Evolutionary conservation across 768 basidiomycete species (phyloP).

Genomic region (Mycena haematopus): DNA sequence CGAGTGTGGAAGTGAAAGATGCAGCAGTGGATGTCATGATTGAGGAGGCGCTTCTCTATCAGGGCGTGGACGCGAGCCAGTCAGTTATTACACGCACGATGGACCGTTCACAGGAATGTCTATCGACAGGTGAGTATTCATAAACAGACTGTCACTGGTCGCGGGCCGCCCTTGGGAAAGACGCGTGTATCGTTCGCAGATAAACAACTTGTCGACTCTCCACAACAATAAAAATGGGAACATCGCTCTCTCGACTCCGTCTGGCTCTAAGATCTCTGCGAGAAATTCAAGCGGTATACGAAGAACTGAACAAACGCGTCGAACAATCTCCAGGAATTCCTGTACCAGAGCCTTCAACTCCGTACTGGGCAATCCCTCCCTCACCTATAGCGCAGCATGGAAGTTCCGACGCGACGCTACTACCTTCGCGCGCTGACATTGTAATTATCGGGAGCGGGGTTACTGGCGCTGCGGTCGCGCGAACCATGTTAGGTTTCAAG

Average conservation of each 20-base stretch:
- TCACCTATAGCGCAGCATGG: conserved; percentile 42
- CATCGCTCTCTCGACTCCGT: conserved; percentile 16
- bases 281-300: conserved; percentile 25
- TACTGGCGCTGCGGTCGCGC: conserved; percentile 55
- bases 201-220: no score
- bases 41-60: no score
- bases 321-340: conserved; percentile 51
- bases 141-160: no score
- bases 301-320: conserved; percentile 41
- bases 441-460: conserved; percentile 65
- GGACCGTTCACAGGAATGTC: no score
- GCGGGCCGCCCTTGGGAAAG: no score
- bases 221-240: no score
- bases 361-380: conserved; percentile 60
- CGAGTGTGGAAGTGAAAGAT: no score
- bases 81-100: no score
- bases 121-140: no score
- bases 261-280: conserved; percentile 12
- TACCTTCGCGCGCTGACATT: conserved; percentile 49
- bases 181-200: no score
- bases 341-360: conserved; percentile 48
- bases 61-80: no score
- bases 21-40: no score
- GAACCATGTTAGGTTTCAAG: conserved; percentile 35
- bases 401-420: conserved; percentile 26